These are phyloP conservation scores for Apiotrichum montevideense DNA, from an alignment of 1,284 basidiomycete species.

Conservation along the genomic window DNA sequence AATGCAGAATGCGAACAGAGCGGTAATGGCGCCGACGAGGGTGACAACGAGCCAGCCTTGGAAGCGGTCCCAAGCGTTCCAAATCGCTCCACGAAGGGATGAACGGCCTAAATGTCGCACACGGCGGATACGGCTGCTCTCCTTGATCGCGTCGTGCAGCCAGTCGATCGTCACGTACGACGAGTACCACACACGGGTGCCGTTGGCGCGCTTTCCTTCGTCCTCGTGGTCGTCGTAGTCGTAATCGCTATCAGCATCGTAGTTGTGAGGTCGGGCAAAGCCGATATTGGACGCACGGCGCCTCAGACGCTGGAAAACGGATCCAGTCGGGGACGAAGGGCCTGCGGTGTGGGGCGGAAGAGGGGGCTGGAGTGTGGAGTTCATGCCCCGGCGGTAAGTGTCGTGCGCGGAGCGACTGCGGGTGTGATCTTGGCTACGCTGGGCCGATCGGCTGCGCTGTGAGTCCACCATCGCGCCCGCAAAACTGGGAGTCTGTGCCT, in stretches of 20 bases:
- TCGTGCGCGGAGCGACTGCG: not conserved
- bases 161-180: conserved; percentile 60
- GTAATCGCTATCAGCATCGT: conserved; percentile 20
- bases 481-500: not conserved
- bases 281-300: conserved; percentile 35
- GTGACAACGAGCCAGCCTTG: conserved; percentile 90
- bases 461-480: not conserved
- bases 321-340: conserved; percentile 20
- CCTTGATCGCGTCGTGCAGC: conserved; percentile 89
- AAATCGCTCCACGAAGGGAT: conserved; percentile 64
- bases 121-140: conserved; percentile 68
- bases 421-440: too few relatives aligned
- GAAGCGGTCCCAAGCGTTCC: conserved; percentile 70
- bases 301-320: conserved; percentile 27
- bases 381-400: conserved; percentile 5
- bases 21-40: conserved; percentile 62
- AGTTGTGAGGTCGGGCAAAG: conserved; percentile 24
- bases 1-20: conserved; percentile 78
- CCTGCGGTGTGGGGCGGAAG: not conserved
- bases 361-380: conserved; percentile 4
- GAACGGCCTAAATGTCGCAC: conserved; percentile 57
- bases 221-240: conserved; percentile 48
- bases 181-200: conserved; percentile 86
- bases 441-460: too few relatives aligned
- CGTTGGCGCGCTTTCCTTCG: conserved; percentile 59